Evolutionary conservation across 140 eudicot species (phyloP).

Genomic region (Ambrosia hybrid): DNA sequence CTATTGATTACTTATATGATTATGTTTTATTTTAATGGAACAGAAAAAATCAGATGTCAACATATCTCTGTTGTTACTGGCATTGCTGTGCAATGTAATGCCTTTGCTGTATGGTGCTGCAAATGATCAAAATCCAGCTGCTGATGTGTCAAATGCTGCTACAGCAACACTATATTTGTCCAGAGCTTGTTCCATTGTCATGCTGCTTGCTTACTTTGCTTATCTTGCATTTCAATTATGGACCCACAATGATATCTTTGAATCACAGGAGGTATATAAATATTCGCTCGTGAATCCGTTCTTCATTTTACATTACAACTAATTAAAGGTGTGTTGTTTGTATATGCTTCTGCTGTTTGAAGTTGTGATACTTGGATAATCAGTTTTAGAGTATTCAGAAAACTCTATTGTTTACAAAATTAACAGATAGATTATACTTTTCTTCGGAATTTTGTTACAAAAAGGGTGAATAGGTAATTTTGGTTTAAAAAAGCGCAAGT

Average conservation of each 20-base stretch:
- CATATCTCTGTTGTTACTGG: constrained; percentile 51
- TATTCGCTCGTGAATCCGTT: not conserved
- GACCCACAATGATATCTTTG: constrained; percentile 65
- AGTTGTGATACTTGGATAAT: too few relatives aligned
- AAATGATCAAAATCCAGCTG: constrained; percentile 16
- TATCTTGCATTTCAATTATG: constrained; percentile 70
- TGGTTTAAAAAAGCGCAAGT: too few relatives aligned
- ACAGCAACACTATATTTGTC: constrained; percentile 48
- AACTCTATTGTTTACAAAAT: not conserved
- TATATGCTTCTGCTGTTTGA: not conserved
- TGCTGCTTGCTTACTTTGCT: constrained; percentile 64
- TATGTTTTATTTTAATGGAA: not conserved
- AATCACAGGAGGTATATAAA: constrained; percentile 44
- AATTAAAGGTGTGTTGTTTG: not conserved
- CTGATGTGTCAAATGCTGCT: constrained; percentile 14
- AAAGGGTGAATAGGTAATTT: not conserved
- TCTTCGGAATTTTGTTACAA: not conserved
- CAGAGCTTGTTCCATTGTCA: constrained; percentile 52
- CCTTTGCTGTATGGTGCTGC: constrained; percentile 50
- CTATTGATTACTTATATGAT: not conserved
- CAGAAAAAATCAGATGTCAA: constrained; percentile 83
- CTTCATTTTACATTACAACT: not conserved
- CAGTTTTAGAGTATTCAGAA: not conserved
- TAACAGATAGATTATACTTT: not conserved
- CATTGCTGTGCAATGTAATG: constrained; percentile 52